Percentiles rank a stretch among this genome's conserved stretches.
Conservation (phyloP, 208 protist species). For the Chromosphaera perkinsii region DNA sequence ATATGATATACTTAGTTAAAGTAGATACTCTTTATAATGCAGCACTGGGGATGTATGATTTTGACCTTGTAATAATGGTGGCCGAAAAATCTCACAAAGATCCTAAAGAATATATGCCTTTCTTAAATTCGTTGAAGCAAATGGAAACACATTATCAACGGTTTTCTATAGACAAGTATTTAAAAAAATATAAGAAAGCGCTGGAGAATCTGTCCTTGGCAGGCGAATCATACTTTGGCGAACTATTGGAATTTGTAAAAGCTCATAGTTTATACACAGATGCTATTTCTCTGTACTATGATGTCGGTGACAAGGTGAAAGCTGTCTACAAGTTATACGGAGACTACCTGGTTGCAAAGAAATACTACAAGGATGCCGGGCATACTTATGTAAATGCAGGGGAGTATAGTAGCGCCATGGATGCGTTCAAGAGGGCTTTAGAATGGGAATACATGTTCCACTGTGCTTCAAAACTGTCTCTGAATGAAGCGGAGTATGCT, state of each 20-base stretch:
- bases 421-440: no score
- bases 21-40: constrained; percentile 52
- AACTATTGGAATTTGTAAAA: constrained; percentile 21
- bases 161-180: constrained; percentile 49
- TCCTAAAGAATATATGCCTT: constrained; percentile 59
- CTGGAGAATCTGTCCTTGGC: constrained; percentile 27
- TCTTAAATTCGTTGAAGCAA: constrained; percentile 42
- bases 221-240: constrained; percentile 23
- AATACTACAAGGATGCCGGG: background rate
- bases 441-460: no score
- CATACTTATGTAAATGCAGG: background rate
- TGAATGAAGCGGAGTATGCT: background rate
- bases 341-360: constrained; percentile 1
- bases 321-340: background rate
- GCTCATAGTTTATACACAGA: constrained; percentile 23
- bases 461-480: background rate
- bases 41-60: constrained; percentile 58
- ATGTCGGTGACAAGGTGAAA: no score
- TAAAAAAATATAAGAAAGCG: constrained; percentile 40
- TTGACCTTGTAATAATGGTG: constrained; percentile 57
- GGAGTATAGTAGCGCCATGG: no score
- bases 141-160: constrained; percentile 30
- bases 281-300: constrained; percentile 5
- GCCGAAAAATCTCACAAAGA: constrained; percentile 45
- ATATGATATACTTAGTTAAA: constrained; percentile 48